These are phyloP conservation scores for Cutaneotrichosporon cutaneum DNA, from an alignment of 1,284 basidiomycete genomes.

Conservation along the genomic window DNA sequence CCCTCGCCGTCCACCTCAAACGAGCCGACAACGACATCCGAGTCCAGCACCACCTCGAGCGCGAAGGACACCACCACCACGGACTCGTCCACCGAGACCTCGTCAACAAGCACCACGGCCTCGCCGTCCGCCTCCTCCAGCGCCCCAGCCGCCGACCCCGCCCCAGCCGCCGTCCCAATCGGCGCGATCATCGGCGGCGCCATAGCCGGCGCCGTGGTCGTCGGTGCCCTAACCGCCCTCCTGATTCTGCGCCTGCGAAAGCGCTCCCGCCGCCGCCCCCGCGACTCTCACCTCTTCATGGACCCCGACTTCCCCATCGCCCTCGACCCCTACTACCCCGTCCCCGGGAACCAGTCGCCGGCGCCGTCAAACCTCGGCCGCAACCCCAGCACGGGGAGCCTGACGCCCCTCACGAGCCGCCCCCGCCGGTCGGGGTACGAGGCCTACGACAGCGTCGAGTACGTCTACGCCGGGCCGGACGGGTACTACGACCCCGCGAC, in stretches of 20 bases:
- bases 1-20: background rate
- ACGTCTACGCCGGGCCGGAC: conserved; percentile 1
- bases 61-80: background rate
- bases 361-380: background rate
- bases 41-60: background rate
- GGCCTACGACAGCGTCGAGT: background rate
- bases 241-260: background rate
- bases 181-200: conserved; percentile 1
- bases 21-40: background rate
- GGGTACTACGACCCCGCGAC: conserved; percentile 1
- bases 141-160: background rate
- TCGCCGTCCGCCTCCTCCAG: background rate
- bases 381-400: background rate
- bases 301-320: conserved; percentile 8
- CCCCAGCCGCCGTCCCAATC: background rate
- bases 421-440: background rate
- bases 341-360: background rate
- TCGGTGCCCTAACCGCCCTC: background rate
- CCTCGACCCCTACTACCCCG: conserved; percentile 2
- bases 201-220: background rate
- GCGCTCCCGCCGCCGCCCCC: background rate
- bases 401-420: background rate
- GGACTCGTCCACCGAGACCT: background rate
- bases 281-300: conserved; percentile 4
- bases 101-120: background rate